phyloP scores from a whole-genome alignment of 352 stramenopile species.

The Phytophthora cajani region DNA sequence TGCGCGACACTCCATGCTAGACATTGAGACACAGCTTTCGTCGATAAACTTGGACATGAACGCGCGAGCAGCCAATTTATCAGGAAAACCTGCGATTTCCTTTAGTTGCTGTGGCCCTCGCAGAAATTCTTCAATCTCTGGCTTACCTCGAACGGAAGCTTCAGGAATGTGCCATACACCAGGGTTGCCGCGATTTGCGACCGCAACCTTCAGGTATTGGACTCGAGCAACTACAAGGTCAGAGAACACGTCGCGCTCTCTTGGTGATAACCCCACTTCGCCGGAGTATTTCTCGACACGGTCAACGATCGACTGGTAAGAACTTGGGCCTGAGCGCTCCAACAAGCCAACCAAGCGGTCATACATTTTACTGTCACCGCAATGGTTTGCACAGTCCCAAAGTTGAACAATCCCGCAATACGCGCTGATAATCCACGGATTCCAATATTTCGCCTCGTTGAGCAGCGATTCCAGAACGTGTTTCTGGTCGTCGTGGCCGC shows the following conservation, averaged over 20 bases:
- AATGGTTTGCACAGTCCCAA: neutral
- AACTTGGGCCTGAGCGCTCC: neutral
- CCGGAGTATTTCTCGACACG: neutral
- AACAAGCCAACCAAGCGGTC: neutral
- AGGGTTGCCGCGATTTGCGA: neutral
- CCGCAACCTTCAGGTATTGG: neutral
- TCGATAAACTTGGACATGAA: constrained; percentile 1
- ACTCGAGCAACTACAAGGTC: neutral
- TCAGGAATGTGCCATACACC: neutral
- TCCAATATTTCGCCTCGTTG: neutral
- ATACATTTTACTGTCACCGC: neutral
- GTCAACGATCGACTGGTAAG: neutral
- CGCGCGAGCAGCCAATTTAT: neutral
- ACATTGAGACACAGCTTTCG: neutral
- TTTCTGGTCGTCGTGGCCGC: neutral
- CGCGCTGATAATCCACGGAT: neutral
- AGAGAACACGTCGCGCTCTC: neutral
- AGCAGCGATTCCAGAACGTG: neutral
- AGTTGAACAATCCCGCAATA: neutral
- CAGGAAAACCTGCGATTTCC: neutral
- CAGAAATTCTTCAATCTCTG: constrained; percentile 1
- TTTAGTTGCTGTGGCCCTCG: neutral
- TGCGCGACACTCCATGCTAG: neutral
- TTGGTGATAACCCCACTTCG: neutral
- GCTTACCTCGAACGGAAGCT: neutral